Evolutionary conservation across 495 filamentous ascomycete species (phyloP), one percentile per base, ranked within the genome.

Genomic region (Cairneyella variabilis): DNA sequence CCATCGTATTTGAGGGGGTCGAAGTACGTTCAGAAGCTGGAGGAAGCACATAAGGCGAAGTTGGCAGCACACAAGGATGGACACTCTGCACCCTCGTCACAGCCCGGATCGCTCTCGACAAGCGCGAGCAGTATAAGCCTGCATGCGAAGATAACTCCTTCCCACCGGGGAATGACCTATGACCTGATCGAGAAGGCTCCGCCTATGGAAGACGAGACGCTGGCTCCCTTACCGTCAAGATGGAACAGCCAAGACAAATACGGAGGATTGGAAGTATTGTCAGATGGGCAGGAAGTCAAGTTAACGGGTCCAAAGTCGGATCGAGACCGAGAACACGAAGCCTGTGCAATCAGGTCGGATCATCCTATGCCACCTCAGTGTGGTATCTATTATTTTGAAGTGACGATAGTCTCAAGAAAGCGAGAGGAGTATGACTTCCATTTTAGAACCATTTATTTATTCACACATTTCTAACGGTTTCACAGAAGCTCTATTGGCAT

Each of bases 351-450:
- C 54, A 84, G 93, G 28, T 82, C 95, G 30, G 89, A 99, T 62
- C 76, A 91, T 67, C 82, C 83, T 22, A 97, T 98, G 85, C 88
- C 93, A n/a, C 77, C 83, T 41, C 83, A 95, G 66, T 91, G 87
- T 59, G 93, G 93, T 0, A 85, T 98, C 49, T 97, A 96, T 69
- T 99, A 99, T 66, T 99, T 87, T 68, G 93, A 99, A 73, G 82
- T 96, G 10, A 87, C 83, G n/a, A 83, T 99, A 47, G 66, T 91
- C 38, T 85, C 86, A 2, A 88, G 85, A 60, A 87, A 86, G 57
- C 86, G 89, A 70, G 92, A 96, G 61, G 89, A 91, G 90, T 95
- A 78, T 53, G 88, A 76, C 48, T 54, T 56, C 22, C 38, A 11
- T 18, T 23, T 32, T n/a, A n/a, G 11, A 12, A 20, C 34, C 3